A percentile compares a stretch with the other conserved stretches of the same genome.
Evolutionary conservation across 768 basidiomycete genomes (phyloP).

Genomic region (Phylloporus sp.): DNA sequence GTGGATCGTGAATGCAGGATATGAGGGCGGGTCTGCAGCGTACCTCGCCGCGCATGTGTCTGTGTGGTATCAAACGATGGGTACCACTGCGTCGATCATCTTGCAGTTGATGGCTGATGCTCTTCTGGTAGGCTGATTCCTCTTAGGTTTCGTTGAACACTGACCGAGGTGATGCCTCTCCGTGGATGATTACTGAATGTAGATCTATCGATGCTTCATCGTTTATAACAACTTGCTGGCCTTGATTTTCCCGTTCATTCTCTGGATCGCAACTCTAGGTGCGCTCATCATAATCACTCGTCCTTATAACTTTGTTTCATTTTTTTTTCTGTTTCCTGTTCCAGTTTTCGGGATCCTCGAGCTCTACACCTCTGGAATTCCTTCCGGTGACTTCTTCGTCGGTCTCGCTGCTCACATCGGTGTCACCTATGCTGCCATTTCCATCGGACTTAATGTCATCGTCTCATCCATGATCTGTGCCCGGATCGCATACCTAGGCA

Average conservation of each 20-base stretch:
- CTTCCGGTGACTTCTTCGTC: not conserved
- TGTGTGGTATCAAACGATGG: constrained; percentile 22
- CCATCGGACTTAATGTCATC: constrained; percentile 8
- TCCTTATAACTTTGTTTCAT: not conserved
- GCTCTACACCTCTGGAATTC: not conserved
- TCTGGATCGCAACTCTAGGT: constrained; percentile 5
- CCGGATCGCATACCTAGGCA: constrained; percentile 3
- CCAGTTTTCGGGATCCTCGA: constrained; percentile 1
- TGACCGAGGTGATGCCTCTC: not conserved
- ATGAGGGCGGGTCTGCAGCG: constrained; percentile 27
- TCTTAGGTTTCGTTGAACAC: not conserved
- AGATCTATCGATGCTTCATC: constrained; percentile 34
- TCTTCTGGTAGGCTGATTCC: constrained; percentile 25
- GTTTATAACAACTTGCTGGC: constrained; percentile 23
- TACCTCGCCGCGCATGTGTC: constrained; percentile 24
- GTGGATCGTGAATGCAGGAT: constrained; percentile 30
- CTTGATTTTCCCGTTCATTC: constrained; percentile 2
- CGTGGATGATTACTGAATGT: not conserved
- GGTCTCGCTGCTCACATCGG: constrained; percentile 9
- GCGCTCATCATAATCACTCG: not conserved
- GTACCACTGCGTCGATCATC: constrained; percentile 21
- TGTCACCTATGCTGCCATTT: constrained; percentile 4
- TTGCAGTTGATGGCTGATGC: constrained; percentile 30
- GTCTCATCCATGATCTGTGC: constrained; percentile 7
- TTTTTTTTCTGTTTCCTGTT: not conserved